A percentile compares a stretch with the other conserved stretches of the same genome.
phyloP scores from a whole-genome alignment of 2,329 filamentous ascomycete species.

The Alternaria arborescens region DNA sequence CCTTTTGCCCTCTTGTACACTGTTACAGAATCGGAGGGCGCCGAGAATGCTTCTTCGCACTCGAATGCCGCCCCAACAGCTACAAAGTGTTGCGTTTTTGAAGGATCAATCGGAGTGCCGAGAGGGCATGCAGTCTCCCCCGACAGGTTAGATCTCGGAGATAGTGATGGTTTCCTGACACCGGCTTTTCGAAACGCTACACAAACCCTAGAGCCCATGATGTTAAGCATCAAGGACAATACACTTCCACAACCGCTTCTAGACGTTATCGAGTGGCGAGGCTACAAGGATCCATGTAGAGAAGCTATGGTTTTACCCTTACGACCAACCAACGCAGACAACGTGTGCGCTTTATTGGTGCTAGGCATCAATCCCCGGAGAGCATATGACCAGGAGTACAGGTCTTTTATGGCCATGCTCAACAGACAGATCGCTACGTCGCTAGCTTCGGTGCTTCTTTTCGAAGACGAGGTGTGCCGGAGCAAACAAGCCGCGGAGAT shows the following conservation, averaged over 20 bases:
- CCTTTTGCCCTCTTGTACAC: conserved; percentile 48
- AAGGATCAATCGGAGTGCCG: conserved; percentile 45
- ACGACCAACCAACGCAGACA: conserved; percentile 41
- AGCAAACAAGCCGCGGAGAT: conserved; percentile 38
- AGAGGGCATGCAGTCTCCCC: conserved; percentile 41
- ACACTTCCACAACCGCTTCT: conserved; percentile 38
- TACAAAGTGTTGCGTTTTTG: conserved; percentile 40
- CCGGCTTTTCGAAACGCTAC: conserved; percentile 47
- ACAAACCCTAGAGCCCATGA: conserved; percentile 41
- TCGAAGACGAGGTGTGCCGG: conserved; percentile 43
- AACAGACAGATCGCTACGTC: conserved; percentile 47
- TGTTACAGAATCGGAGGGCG: conserved; percentile 38
- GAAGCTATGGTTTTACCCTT: conserved; percentile 47
- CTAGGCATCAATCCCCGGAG: conserved; percentile 46
- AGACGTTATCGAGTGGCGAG: conserved; percentile 45
- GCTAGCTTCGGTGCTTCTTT: conserved; percentile 45
- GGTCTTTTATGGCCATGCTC: conserved; percentile 40
- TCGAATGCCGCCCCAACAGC: conserved; percentile 36
- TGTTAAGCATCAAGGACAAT: conserved; percentile 36
- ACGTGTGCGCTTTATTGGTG: conserved; percentile 43
- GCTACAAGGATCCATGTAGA: conserved; percentile 43
- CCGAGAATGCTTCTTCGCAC: conserved; percentile 32
- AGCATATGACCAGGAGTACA: conserved; percentile 47
- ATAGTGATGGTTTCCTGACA: conserved; percentile 41
- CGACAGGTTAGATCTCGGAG: conserved; percentile 37